Percentiles rank a stretch among this genome's conserved stretches.
Conservation (phyloP, 768 basidiomycete species). For the Tulasnella sp. region DNA sequence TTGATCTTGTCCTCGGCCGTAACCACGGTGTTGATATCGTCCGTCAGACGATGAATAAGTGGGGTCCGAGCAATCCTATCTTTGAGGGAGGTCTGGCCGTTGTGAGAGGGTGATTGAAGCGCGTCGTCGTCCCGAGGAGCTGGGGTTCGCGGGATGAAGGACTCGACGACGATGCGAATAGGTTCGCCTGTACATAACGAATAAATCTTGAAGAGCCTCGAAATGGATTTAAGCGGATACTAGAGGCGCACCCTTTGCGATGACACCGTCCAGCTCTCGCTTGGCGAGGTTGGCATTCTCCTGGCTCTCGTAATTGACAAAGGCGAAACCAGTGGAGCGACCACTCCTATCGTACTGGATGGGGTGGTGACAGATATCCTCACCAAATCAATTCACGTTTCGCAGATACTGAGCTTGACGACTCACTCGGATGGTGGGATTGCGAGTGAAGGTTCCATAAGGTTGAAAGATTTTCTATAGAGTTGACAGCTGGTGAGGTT, state of each 20-base stretch:
- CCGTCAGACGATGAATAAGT: too few relatives aligned
- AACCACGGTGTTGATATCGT: too few relatives aligned
- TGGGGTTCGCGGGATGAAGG: too few relatives aligned
- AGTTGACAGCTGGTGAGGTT: slow-evolving; percentile 6
- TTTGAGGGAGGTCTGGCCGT: too few relatives aligned
- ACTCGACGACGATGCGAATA: too few relatives aligned
- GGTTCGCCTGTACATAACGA: too few relatives aligned
- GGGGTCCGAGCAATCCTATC: too few relatives aligned
- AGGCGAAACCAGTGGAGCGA: slow-evolving; percentile 75
- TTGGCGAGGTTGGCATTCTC: slow-evolving; percentile 74
- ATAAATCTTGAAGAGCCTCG: too few relatives aligned
- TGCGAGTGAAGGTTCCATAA: slow-evolving; percentile 83
- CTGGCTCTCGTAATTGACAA: slow-evolving; percentile 65
- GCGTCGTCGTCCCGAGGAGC: too few relatives aligned
- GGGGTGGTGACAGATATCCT: background rate
- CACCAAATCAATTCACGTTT: background rate
- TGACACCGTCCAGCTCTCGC: slow-evolving; percentile 72
- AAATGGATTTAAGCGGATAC: background rate
- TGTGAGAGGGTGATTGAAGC: too few relatives aligned
- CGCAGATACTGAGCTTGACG: too few relatives aligned
- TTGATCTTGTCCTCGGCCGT: too few relatives aligned
- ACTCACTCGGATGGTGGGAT: slow-evolving; percentile 92
- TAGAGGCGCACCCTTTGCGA: slow-evolving; percentile 74
- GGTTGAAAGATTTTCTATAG: slow-evolving; percentile 77
- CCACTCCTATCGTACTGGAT: slow-evolving; percentile 88